phyloP scores from a whole-genome alignment of 805 yeast genomes.

The Kuraishia floccosa region DNA sequence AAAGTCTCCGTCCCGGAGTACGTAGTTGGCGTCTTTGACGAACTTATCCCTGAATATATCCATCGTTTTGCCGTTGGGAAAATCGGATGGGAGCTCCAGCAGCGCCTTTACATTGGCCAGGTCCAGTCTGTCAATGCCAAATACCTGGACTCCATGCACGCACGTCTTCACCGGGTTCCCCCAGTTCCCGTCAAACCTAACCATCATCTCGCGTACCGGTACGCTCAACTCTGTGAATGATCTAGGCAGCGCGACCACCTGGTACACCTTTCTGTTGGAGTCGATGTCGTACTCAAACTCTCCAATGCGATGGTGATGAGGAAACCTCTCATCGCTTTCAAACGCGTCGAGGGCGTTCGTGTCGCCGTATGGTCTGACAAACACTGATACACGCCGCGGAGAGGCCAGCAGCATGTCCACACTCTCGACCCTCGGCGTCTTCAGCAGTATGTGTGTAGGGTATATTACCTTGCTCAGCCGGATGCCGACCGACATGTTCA shows the following conservation, averaged over 20 bases:
- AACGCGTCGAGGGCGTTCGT: conserved; percentile 3
- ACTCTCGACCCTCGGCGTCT: no score
- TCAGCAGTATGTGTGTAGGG: no score
- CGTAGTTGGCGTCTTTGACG: no score
- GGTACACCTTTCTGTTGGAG: background rate
- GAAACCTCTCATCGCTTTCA: conserved; percentile 1
- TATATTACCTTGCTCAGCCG: no score
- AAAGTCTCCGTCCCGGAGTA: no score
- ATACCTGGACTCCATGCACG: conserved; percentile 4
- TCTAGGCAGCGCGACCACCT: conserved; percentile 2
- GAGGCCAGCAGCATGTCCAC: background rate
- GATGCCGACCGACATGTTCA: no score
- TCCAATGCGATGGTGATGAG: no score
- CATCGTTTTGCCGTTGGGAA: no score
- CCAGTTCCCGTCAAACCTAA: conserved; percentile 6
- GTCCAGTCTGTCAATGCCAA: conserved; percentile 5
- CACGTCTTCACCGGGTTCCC: conserved; percentile 4
- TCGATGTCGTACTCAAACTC: background rate
- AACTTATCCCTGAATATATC: no score
- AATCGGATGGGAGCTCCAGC: no score
- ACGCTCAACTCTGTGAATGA: conserved; percentile 3
- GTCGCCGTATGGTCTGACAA: conserved; percentile 3
- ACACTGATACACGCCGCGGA: background rate
- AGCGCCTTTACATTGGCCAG: no score
- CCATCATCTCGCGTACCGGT: conserved; percentile 2